Conservation (phyloP, 176 grass and related monocot genomes). For the Ananas comosus region DNA sequence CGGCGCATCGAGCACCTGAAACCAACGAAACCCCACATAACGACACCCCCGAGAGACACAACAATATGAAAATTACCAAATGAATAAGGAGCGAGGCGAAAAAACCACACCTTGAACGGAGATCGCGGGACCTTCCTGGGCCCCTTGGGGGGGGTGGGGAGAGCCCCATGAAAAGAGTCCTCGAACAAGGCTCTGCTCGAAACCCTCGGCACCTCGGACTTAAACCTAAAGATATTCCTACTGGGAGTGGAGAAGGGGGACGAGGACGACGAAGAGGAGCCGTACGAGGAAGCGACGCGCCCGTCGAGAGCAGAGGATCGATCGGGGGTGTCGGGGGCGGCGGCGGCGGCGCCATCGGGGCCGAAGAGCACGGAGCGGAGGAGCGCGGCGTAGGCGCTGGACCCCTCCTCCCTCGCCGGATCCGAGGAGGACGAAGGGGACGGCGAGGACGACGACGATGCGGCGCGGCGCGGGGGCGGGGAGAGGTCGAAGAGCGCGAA, state of each 20-base stretch:
- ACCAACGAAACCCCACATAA: neutral
- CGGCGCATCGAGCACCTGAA: conserved; percentile 88
- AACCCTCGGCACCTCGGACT: conserved; percentile 60
- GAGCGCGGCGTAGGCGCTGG: conserved; percentile 63
- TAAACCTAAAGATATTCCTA: conserved; percentile 89
- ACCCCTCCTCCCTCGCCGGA: conserved; percentile 30
- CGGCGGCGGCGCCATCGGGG: neutral
- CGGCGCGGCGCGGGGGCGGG: conserved; percentile 10
- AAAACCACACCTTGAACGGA: conserved; percentile 58
- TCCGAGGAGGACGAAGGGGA: conserved; percentile 18
- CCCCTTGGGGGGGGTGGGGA: conserved; percentile 25
- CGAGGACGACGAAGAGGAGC: conserved; percentile 45
- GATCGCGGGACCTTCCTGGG: conserved; percentile 79
- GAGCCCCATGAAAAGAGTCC: conserved; percentile 46
- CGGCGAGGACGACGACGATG: conserved; percentile 30
- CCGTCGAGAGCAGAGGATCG: neutral
- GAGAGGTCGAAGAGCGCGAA: conserved; percentile 64
- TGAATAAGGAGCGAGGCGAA: neutral
- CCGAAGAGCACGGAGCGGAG: conserved; percentile 79
- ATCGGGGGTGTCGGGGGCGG: conserved; percentile 1
- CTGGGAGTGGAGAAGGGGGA: conserved; percentile 33
- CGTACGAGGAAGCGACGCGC: conserved; percentile 45
- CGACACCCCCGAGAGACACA: neutral
- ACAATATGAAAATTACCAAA: neutral
- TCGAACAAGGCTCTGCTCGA: conserved; percentile 63